Conservation (phyloP, 768 basidiomycete genomes). For the Filobasidium wieringae region DNA sequence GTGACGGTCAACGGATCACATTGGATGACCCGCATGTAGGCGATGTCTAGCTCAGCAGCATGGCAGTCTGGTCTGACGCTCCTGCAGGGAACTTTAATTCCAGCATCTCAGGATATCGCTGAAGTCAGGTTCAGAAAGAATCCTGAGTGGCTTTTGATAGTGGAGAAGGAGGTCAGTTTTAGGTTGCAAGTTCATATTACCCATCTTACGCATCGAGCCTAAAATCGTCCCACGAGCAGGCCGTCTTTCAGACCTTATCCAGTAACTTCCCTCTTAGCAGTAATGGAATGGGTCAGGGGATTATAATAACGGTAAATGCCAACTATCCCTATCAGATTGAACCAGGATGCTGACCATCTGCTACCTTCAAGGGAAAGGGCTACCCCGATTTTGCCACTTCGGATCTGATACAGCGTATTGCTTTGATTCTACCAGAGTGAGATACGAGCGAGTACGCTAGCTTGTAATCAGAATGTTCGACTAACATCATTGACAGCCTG, state of each 20-base stretch:
- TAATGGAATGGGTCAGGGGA: constrained; percentile 4
- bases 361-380: constrained; percentile 66
- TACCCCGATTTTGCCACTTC: constrained; percentile 90
- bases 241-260: constrained; percentile 83
- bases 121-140: constrained; percentile 49
- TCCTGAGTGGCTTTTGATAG: constrained; percentile 65
- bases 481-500: constrained; percentile 44
- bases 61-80: not conserved
- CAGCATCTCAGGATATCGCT: constrained; percentile 59
- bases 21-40: constrained; percentile 10
- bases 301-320: constrained; percentile 22
- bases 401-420: constrained; percentile 63
- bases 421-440: constrained; percentile 55
- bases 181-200: not conserved
- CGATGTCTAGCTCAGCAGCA: not conserved
- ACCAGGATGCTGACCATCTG: no score
- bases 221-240: constrained; percentile 44
- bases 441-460: constrained; percentile 3
- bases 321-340: no score
- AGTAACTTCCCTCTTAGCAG: constrained; percentile 31
- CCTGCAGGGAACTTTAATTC: constrained; percentile 61
- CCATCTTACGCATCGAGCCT: not conserved
- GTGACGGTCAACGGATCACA: constrained; percentile 21
- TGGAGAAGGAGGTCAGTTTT: constrained; percentile 77
- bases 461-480: not conserved